phyloP scores from a whole-genome alignment of 2,329 filamentous ascomycete species.

The Venturia aucupariae region DNA sequence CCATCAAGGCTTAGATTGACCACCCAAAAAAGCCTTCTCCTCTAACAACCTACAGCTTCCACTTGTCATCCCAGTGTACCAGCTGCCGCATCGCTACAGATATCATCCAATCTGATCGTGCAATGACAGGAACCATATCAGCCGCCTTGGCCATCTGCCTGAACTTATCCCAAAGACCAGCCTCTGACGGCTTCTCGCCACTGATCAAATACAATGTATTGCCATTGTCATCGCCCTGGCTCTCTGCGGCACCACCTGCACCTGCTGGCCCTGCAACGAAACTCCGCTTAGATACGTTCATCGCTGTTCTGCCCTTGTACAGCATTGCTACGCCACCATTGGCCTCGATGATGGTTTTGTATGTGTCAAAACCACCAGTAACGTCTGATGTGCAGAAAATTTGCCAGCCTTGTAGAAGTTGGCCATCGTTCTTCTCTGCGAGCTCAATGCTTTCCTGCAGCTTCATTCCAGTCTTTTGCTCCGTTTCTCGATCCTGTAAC shows the following conservation, averaged over 20 bases:
- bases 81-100: conserved; percentile 84
- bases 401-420: conserved; percentile 63
- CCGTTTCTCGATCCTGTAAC: conserved; percentile 62
- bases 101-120: conserved; percentile 81
- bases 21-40: background rate
- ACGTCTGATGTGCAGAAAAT: conserved; percentile 81
- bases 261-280: conserved; percentile 36
- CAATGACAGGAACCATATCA: conserved; percentile 71
- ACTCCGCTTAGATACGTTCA: conserved; percentile 39
- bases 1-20: background rate
- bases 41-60: background rate
- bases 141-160: conserved; percentile 66
- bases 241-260: conserved; percentile 44
- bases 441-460: conserved; percentile 59
- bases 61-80: conserved; percentile 30
- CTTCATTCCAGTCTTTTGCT: conserved; percentile 60
- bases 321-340: conserved; percentile 79
- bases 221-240: conserved; percentile 45
- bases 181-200: conserved; percentile 56
- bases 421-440: conserved; percentile 67
- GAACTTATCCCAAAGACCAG: conserved; percentile 70
- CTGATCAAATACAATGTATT: conserved; percentile 68
- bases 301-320: conserved; percentile 64
- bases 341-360: conserved; percentile 73
- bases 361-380: conserved; percentile 73